These are phyloP conservation scores for Puccinia brachypodii DNA, from an alignment of 1,284 basidiomycete genomes.

Conservation along the genomic window DNA sequence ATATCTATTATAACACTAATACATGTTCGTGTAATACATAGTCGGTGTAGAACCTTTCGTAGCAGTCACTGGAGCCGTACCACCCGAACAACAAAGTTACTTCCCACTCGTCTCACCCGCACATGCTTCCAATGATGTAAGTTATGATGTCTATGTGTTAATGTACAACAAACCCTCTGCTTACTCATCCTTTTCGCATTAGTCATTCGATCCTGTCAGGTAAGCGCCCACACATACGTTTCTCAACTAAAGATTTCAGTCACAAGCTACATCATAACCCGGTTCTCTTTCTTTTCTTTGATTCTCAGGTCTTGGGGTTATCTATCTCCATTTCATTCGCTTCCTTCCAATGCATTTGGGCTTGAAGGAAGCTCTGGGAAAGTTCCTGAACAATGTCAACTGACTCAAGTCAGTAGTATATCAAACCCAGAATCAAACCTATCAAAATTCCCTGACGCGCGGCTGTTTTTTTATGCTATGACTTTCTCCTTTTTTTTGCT, in stretches of 20 bases:
- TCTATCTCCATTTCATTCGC: slow-evolving; percentile 46
- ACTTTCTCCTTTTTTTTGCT: background rate
- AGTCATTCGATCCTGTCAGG: slow-evolving; percentile 20
- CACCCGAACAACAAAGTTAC: slow-evolving; percentile 27
- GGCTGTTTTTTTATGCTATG: background rate
- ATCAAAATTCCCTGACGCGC: background rate
- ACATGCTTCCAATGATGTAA: slow-evolving; percentile 16
- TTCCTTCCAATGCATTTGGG: slow-evolving; percentile 41
- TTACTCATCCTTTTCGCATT: background rate
- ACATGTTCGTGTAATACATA: too few species aligned
- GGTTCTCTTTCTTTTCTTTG: background rate
- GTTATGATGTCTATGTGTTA: background rate
- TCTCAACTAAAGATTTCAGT: background rate
- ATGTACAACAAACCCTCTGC: background rate
- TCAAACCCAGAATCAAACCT: background rate
- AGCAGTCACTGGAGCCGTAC: background rate
- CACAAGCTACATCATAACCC: too few species aligned
- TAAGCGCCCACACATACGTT: background rate
- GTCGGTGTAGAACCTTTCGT: slow-evolving; percentile 42
- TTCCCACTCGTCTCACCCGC: slow-evolving; percentile 38
- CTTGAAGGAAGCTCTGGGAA: slow-evolving; percentile 37
- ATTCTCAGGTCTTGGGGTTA: slow-evolving; percentile 41
- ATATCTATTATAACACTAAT: too few species aligned
- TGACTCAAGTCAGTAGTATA: slow-evolving; percentile 31
- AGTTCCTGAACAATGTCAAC: slow-evolving; percentile 35